Conservation (phyloP, 495 filamentous ascomycete species). For the Neurospora africana region DNA sequence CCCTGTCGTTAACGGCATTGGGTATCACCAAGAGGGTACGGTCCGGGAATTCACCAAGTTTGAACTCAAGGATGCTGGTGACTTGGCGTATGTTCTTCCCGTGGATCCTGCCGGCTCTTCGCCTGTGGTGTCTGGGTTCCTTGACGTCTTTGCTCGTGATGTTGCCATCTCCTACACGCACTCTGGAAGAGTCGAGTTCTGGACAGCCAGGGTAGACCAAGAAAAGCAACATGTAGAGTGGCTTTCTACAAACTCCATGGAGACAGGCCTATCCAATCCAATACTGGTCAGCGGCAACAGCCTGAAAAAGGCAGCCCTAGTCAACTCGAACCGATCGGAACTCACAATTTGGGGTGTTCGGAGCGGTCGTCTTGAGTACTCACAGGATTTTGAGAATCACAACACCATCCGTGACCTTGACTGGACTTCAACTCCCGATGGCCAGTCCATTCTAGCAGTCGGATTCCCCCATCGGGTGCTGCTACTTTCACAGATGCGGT, state of each 20-base stretch:
- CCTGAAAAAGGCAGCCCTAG: constrained; percentile 77
- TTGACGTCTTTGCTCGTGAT: constrained; percentile 81
- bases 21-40: constrained; percentile 22
- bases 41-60: constrained; percentile 64
- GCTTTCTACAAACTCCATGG: constrained; percentile 73
- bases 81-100: constrained; percentile 72
- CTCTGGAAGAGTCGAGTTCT: constrained; percentile 66
- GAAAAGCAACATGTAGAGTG: constrained; percentile 54
- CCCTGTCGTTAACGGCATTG: constrained; percentile 13
- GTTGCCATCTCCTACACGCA: constrained; percentile 80
- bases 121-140: constrained; percentile 61
- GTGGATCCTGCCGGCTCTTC: constrained; percentile 80
- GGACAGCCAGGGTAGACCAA: constrained; percentile 68
- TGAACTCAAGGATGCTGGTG: constrained; percentile 57
- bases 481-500: constrained; percentile 82
- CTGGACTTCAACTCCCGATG: constrained; percentile 89
- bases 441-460: constrained; percentile 83
- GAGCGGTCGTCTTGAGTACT: constrained; percentile 71
- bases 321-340: constrained; percentile 60
- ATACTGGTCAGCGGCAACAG: constrained; percentile 77
- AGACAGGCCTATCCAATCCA: constrained; percentile 64
- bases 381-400: constrained; percentile 57
- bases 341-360: constrained; percentile 89
- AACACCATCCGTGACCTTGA: constrained; percentile 80
- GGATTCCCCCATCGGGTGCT: constrained; percentile 80